Evolutionary conservation across 2,329 filamentous ascomycete species (phyloP).

Genomic region (Stachybotrys echinatus): DNA sequence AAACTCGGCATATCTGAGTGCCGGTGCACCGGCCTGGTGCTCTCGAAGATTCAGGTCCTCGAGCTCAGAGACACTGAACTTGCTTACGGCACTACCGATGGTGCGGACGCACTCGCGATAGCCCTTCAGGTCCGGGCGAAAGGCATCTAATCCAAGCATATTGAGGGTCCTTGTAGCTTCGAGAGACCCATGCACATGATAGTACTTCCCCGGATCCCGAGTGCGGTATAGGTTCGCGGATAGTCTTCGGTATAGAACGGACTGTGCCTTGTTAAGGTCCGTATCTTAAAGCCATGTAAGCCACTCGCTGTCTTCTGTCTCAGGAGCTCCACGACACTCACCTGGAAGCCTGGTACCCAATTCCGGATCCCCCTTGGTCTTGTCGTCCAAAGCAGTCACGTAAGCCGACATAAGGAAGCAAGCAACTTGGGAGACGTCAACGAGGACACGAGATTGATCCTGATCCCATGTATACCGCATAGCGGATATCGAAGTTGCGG

Average conservation of each 20-base stretch:
- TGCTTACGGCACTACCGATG: conserved; percentile 20
- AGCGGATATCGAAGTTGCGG: not conserved
- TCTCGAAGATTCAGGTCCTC: not conserved
- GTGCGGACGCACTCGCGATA: conserved; percentile 10
- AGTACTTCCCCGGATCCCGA: conserved; percentile 23
- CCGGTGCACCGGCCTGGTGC: not conserved
- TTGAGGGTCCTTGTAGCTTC: conserved; percentile 20
- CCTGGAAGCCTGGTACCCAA: not conserved
- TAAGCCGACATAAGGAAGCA: not conserved
- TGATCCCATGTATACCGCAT: not conserved
- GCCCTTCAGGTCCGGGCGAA: not conserved
- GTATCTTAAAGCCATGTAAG: not conserved
- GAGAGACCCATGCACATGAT: conserved; percentile 28
- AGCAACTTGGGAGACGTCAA: not conserved
- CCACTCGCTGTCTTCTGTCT: not conserved
- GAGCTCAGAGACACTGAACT: conserved; percentile 20
- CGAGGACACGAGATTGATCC: not conserved
- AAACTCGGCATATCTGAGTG: not conserved
- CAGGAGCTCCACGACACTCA: not conserved
- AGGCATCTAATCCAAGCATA: conserved; percentile 22
- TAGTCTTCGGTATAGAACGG: not conserved
- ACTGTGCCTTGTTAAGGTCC: not conserved
- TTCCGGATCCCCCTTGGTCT: not conserved
- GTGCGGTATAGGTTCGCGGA: conserved; percentile 25
- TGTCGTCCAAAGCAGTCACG: not conserved